Base-by-base conservation (phyloP, 495 filamentous ascomycete genomes). In the Xylaria grammica region DNA sequence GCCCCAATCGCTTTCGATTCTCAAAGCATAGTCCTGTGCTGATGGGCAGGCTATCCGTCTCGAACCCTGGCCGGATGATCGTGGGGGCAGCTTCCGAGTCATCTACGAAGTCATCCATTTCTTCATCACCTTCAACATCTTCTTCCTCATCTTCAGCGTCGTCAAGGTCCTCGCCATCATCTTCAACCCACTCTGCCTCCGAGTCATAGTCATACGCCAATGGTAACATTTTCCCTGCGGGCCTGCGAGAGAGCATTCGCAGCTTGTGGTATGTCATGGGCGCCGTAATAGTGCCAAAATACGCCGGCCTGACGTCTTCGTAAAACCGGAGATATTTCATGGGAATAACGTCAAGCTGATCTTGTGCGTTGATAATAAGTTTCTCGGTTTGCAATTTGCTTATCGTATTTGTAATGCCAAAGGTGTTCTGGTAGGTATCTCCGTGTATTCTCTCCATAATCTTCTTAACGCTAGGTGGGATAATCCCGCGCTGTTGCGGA, bases 181-280 rank as follows among this genome's bases (percentile, higher is more conserved):
- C 92, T 55, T 91, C 90, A 66, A 92, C 90, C 92, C 95, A 99
- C 76, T 97, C 96, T 0, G 90, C 94, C 73, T 99, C 95, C 0
- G 94, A 97, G 70, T 98, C 95, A 69, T 97, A 97, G 65, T 95
- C 93, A 74, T 99, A 98, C 70, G 96, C 82, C n/a, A 87, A 82
- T 3, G 89, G 82, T 3, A 90, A 87, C 7, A 95, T 67, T 45
- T 84, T 85, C 30, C 81, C 72, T 55, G 87, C 86, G 0, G 95
- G 93, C 38, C 89, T 91, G 3, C 90, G 83, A n/a, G 88, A 86
- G 4, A 96, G 70, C 62, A 79, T 87, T 10, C 72, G 68, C 5
- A 89, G 81, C 22, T 75, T 76, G 32, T 65, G 60, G 11, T 67
- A 52, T 5, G 70, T 71, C 7, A 84, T 77, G 0, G 65, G 66